Conservation (phyloP, 2,329 filamentous ascomycete species). For the Polytolypa hystricis region DNA sequence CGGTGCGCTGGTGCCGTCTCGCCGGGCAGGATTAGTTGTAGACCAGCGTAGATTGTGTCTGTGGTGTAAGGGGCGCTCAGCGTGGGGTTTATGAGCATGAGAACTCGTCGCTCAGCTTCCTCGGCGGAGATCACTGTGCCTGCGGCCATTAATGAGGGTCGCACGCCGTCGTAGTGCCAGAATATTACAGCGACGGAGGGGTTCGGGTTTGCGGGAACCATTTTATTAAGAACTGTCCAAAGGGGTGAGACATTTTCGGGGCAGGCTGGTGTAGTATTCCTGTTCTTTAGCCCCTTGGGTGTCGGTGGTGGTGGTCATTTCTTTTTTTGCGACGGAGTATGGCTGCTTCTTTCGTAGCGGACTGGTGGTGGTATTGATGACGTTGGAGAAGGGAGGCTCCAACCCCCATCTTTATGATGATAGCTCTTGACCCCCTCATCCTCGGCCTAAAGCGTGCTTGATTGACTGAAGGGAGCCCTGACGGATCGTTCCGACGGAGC, state of each 20-base stretch:
- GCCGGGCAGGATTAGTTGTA: constrained; percentile 47
- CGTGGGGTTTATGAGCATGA: constrained; percentile 33
- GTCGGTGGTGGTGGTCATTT: no score
- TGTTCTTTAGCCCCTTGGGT: no score
- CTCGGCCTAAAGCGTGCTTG: no score
- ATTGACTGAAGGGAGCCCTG: no score
- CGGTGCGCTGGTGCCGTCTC: constrained; percentile 46
- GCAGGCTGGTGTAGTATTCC: no score
- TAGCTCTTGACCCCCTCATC: no score
- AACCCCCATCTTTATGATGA: no score
- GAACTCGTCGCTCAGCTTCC: constrained; percentile 28
- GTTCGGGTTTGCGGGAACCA: constrained; percentile 39
- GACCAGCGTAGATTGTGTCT: constrained; percentile 47
- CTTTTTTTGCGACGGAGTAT: no score
- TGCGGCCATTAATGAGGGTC: constrained; percentile 25
- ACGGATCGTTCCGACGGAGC: no score
- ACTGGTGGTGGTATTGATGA: no score
- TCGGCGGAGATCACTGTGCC: constrained; percentile 27
- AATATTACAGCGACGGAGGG: constrained; percentile 31
- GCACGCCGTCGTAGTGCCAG: constrained; percentile 27
- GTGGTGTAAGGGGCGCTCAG: constrained; percentile 42
- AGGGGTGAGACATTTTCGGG: constrained; percentile 25
- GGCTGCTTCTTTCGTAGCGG: no score
- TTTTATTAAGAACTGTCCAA: constrained; percentile 39
- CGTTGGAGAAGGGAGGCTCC: no score